These are phyloP conservation scores for Calocybe gambosa DNA, from an alignment of 1,284 basidiomycete species.

Conservation along the genomic window DNA sequence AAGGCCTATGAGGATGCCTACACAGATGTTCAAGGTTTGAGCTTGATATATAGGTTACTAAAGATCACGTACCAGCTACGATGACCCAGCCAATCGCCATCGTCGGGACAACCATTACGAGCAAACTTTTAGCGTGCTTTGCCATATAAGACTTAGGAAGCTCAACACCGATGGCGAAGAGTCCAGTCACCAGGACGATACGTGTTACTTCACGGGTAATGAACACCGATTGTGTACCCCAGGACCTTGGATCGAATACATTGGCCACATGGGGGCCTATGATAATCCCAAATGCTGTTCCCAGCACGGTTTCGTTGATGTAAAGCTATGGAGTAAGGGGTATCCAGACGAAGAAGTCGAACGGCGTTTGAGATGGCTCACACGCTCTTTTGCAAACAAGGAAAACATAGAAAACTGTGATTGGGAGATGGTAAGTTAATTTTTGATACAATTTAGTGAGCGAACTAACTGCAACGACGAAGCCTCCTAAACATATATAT, in stretches of 20 bases:
- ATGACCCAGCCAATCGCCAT: conserved; percentile 76
- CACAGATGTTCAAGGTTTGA: not conserved
- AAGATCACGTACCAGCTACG: conserved; percentile 25
- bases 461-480: conserved; percentile 55
- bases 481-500: conserved; percentile 77
- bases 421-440: not conserved
- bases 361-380: conserved; percentile 18
- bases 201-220: conserved; percentile 79
- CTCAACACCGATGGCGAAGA: conserved; percentile 73
- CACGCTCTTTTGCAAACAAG: conserved; percentile 77
- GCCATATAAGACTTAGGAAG: conserved; percentile 62
- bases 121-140: conserved; percentile 51
- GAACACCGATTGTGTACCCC: conserved; percentile 51
- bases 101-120: conserved; percentile 67
- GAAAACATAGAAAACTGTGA: conserved; percentile 75
- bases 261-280: conserved; percentile 72
- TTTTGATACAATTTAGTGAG: not conserved
- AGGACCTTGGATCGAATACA: conserved; percentile 76
- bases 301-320: conserved; percentile 90
- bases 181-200: conserved; percentile 60
- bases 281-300: conserved; percentile 59
- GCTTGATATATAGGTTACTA: not conserved
- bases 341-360: not conserved
- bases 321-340: conserved; percentile 47
- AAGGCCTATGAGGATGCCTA: conserved; percentile 58